Evolutionary conservation across 805 yeast genomes (phyloP).

Genomic region (Starmerella bombicola): DNA sequence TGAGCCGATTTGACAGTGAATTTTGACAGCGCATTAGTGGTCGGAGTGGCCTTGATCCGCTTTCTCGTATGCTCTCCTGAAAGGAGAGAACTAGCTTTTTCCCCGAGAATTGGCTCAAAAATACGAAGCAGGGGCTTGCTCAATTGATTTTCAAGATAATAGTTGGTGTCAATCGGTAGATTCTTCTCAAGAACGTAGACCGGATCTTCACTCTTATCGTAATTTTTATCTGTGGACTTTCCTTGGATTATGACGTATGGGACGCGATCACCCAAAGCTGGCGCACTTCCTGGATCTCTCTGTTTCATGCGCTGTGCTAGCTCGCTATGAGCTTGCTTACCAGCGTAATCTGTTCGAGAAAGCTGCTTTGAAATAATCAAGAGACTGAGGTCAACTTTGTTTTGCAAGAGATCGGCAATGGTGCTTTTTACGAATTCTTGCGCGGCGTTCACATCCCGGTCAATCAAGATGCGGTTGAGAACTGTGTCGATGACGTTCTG

Average conservation of each 20-base stretch:
- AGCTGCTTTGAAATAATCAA: slow-evolving; percentile 87
- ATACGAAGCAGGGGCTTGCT: slow-evolving; percentile 87
- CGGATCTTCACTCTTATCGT: slow-evolving; percentile 96
- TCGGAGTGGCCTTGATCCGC: slow-evolving; percentile 53
- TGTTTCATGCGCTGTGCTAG: slow-evolving; percentile 90
- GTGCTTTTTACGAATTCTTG: slow-evolving; percentile 72
- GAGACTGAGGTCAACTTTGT: slow-evolving; percentile 83
- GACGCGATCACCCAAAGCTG: slow-evolving; percentile 92
- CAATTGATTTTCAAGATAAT: slow-evolving; percentile 83
- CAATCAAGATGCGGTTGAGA: slow-evolving; percentile 69
- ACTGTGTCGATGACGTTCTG: slow-evolving; percentile 91
- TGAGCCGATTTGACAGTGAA: slow-evolving; percentile 82
- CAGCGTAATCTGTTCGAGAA: slow-evolving; percentile 80
- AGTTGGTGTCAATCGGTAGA: slow-evolving; percentile 85
- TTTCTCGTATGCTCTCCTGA: slow-evolving; percentile 77
- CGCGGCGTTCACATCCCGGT: slow-evolving; percentile 76
- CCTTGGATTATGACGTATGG: slow-evolving; percentile 87
- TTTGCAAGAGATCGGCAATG: slow-evolving; percentile 81
- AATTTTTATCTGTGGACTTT: slow-evolving; percentile 68
- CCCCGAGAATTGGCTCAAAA: slow-evolving; percentile 90
- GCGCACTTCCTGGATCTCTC: slow-evolving; percentile 96
- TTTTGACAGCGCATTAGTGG: slow-evolving; percentile 77
- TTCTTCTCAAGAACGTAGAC: slow-evolving; percentile 83
- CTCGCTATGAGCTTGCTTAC: slow-evolving; percentile 95
- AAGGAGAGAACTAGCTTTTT: slow-evolving; percentile 62